A percentile compares a stretch with the other conserved stretches of the same genome.
Conservation (phyloP, 805 yeast species). For the Metschnikowia peoriensis region DNA sequence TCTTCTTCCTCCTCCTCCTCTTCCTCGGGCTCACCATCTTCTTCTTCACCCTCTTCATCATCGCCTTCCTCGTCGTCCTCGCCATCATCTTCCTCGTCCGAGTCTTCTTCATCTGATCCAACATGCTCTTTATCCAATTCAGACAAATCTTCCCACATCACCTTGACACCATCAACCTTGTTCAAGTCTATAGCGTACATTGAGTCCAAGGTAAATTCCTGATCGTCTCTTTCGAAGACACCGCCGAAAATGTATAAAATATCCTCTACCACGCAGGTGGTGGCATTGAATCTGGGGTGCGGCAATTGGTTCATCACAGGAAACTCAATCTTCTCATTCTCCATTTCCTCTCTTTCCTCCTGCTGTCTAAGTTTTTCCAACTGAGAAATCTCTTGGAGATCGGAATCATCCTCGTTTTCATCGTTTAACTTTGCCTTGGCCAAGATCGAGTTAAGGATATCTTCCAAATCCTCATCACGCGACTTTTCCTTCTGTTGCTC, state of each 20-base stretch:
- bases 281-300: constrained; percentile 84
- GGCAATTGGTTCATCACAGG: constrained; percentile 66
- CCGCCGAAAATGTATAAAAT: constrained; percentile 85
- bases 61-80: constrained; percentile 60
- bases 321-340: constrained; percentile 45
- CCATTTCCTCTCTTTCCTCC: constrained; percentile 42
- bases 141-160: constrained; percentile 85
- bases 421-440: constrained; percentile 71
- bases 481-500: constrained; percentile 43
- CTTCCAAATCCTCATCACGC: constrained; percentile 80
- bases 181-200: constrained; percentile 84
- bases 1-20: constrained; percentile 71
- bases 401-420: constrained; percentile 45
- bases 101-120: constrained; percentile 64
- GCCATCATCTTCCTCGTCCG: constrained; percentile 46
- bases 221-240: constrained; percentile 83
- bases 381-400: constrained; percentile 33
- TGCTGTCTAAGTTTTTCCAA: constrained; percentile 34
- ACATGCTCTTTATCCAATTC: constrained; percentile 52
- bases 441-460: constrained; percentile 68
- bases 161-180: constrained; percentile 81
- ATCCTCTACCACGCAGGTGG: constrained; percentile 84
- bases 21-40: constrained; percentile 51
- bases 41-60: constrained; percentile 43
- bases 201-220: constrained; percentile 79